Base-by-base conservation (phyloP, 1,139 yeast species). In the Debaryomyces udenii region DNA sequence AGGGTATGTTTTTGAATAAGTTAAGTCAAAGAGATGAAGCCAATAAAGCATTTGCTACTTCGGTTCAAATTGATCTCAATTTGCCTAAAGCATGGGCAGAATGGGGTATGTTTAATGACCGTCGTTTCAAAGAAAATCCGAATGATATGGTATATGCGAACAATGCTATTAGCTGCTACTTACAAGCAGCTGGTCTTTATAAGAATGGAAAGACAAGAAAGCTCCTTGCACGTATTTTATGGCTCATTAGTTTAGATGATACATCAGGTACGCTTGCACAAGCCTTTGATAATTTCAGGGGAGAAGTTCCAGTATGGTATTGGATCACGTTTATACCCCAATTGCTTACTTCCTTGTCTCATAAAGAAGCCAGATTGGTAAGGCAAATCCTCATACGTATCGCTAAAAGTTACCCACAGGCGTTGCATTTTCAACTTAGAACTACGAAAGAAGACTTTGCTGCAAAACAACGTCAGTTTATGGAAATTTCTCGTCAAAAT, bases 31-130 rank as follows among this genome's bases (percentile, higher is more conserved):
- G 84, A 52, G 97, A 91, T 47, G 98, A 93, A 56, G 99, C 99
- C 6, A 91, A 93, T 59, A 96, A 91, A 59, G 96, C 97, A 0
- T 93, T 93, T 68, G 96, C 98, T 1, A 87, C 97, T 1, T 96
- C 99, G 3, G 98, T 94, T 17, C 98, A 93, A 62, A 83, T 91
- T 45, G 99, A 94, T 57, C 77, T 91, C 53, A 89, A 90, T 54
- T 68, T 93, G 41, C 96, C 99, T 2, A 93, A 93, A 58, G 99
- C 99, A 0, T 94, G 99, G 99, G 98, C 98, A 2, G 98, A 94
- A 62, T 94, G 99, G 99, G 99, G 99, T 46, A 81, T 82, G 59
- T 94, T 90, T 67, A 93, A 90, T 59, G 99, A 94, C 52, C 80
- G 85, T 35, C 73, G 96, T 38, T 84, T 89, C 62, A 87, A 88